Percentiles rank a stretch among this genome's conserved stretches.
Conservation (phyloP, 176 grass and related monocot species). For the Aegilops tauschii region DNA sequence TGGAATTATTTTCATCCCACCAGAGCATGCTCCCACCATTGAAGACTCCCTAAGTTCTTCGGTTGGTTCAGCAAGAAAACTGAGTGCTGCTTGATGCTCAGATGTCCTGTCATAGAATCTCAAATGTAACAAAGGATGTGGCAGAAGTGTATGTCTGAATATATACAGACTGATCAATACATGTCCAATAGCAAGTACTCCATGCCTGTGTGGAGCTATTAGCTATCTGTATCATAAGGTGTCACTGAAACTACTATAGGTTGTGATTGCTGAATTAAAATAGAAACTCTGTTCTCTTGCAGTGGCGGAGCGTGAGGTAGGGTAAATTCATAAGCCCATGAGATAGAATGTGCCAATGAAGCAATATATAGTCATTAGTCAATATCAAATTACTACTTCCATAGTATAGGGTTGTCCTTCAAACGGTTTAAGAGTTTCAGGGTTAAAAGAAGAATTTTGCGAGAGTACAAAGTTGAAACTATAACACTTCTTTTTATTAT, state of each 20-base stretch:
- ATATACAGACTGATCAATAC: neutral
- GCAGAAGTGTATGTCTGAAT: constrained; percentile 57
- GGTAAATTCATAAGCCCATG: no score
- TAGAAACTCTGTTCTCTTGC: neutral
- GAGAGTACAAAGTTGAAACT: neutral
- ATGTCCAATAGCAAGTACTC: neutral
- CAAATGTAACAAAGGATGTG: constrained; percentile 69
- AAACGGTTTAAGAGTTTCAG: neutral
- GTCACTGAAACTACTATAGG: neutral
- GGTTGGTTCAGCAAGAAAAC: constrained; percentile 77
- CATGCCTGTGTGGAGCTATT: neutral
- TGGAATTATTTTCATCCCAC: constrained; percentile 27
- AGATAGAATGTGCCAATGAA: neutral
- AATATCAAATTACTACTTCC: no score
- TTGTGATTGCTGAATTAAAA: neutral
- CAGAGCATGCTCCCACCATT: constrained; percentile 29
- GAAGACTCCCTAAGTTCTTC: constrained; percentile 43
- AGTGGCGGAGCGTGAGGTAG: neutral
- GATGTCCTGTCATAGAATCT: constrained; percentile 79
- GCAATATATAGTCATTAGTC: no score
- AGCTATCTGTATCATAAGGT: neutral
- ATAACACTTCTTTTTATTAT: neutral
- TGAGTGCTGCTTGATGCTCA: constrained; percentile 70
- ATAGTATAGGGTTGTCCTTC: neutral
- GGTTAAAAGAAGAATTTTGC: neutral